Base-by-base conservation (phyloP, 2,329 filamentous ascomycete species). In the Beauveria caledonica region DNA sequence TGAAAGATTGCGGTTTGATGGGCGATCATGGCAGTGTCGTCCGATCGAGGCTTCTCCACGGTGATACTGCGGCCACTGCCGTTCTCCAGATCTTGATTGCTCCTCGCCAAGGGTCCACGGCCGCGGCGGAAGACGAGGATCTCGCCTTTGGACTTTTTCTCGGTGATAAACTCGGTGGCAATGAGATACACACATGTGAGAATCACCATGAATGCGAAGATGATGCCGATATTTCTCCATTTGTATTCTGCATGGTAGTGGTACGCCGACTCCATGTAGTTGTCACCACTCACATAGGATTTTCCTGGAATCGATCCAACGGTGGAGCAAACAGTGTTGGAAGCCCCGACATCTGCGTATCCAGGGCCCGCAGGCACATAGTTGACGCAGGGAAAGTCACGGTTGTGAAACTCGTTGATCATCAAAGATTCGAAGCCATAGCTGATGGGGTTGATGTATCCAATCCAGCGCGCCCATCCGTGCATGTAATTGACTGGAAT, bases 321-420 rank as follows among this genome's bases (percentile, higher is more conserved):
- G 10, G 33, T 36, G 33, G 33, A 36, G 10, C 33, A 36, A 11
- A 36, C 33, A 13, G 33, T 36, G 33, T 36, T 36, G 33, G 33
- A 13, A 36, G 33, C 33, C 11, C 33, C 33, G 33, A 36, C 33
- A 3, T 36, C 1, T 13, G 29, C 36, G 39, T 96, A 95, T 1
- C 80, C 83, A 1, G 83, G 78, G 0, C 90, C 91, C 3, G 78
- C 82, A 0, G 91, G 91, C 21, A 96, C 79, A 5, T 82, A 79
- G 2, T 78, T 77, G 0, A 82, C 83, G 68, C 92, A 96, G 0
- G 81, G 85, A 70, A 96, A 77, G 29, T 86, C 79, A 46, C 89
- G 77, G 11, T 82, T 75, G 40, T 80, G 79, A 67, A 96, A 96
- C 69, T 96, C 92, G 68, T 96, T 96, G 67, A 89, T 84, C 89